These are phyloP conservation scores for Diaporthe helianthi DNA, from an alignment of 2,329 filamentous ascomycete species.

Conservation along the genomic window DNA sequence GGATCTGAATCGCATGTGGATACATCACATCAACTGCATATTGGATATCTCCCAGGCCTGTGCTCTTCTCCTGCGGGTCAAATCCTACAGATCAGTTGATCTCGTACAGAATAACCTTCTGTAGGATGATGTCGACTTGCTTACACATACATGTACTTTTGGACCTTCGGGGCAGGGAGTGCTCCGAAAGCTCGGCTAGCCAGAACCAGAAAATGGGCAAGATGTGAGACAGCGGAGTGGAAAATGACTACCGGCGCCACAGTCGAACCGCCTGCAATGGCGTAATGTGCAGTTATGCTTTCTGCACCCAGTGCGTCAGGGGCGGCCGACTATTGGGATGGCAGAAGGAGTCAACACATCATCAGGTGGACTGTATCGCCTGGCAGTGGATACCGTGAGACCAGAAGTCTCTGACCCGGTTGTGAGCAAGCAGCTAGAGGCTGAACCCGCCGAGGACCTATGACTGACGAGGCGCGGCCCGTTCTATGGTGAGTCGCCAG, in stretches of 20 bases:
- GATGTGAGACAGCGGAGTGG: neutral
- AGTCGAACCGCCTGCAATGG: too few species aligned
- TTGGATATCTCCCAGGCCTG: neutral
- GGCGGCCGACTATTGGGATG: neutral
- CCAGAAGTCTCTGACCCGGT: neutral
- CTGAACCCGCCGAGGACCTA: neutral
- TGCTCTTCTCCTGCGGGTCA: neutral
- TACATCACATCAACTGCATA: neutral
- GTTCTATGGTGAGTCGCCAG: neutral
- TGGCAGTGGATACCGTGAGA: neutral
- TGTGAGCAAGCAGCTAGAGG: neutral
- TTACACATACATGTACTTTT: neutral
- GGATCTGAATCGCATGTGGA: neutral
- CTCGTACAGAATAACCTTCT: neutral
- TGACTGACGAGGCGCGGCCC: neutral
- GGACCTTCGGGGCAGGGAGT: neutral
- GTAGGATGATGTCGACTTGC: neutral
- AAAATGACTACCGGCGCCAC: neutral
- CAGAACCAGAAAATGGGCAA: neutral
- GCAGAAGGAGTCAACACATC: neutral
- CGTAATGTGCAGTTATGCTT: neutral
- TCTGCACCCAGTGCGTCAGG: neutral
- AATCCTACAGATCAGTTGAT: neutral
- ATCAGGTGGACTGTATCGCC: neutral
- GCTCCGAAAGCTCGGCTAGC: neutral